Conservation (phyloP, 768 basidiomycete species). For the Xanthoconium purpureum region DNA sequence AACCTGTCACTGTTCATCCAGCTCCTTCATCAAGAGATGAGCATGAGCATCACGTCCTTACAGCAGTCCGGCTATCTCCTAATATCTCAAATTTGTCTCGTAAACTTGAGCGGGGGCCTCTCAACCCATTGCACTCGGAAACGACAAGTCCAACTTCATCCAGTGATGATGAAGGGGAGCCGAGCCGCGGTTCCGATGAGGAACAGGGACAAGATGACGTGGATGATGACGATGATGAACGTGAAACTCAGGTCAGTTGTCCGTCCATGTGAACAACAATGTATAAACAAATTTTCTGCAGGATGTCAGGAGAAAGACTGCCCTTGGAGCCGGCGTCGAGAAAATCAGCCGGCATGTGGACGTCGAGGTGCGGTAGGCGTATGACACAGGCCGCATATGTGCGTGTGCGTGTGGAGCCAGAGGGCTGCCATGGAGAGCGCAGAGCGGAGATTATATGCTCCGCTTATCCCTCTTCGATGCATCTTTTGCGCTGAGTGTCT, state of each 20-base stretch:
- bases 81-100: conserved; percentile 2
- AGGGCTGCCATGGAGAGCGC: conserved; percentile 3
- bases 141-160: conserved; percentile 9
- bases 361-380: conserved; percentile 14
- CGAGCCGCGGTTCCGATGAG: conserved; percentile 5
- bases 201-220: conserved; percentile 16
- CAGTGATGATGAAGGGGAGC: conserved; percentile 1
- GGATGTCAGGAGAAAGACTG: conserved; percentile 30
- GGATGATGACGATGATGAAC: conserved; percentile 14
- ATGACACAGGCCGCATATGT: not conserved
- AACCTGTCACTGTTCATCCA: not conserved
- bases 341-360: conserved; percentile 36
- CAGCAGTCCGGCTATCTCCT: conserved; percentile 27
- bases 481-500: not conserved
- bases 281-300: conserved; percentile 13
- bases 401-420: not conserved
- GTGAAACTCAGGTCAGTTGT: conserved; percentile 19
- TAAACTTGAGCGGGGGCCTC: conserved; percentile 7
- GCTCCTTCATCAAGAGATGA: conserved; percentile 12
- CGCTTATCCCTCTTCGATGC: conserved; percentile 11
- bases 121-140: conserved; percentile 12
- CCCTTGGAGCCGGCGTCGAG: conserved; percentile 35
- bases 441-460: conserved; percentile 3
- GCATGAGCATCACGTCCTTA: conserved; percentile 20
- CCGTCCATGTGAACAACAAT: not conserved